Percentiles rank a stretch among this genome's conserved stretches.
These are phyloP conservation scores for Ensete ventricosum DNA, from an alignment of 176 grass and related monocot species.

Conservation along the genomic window DNA sequence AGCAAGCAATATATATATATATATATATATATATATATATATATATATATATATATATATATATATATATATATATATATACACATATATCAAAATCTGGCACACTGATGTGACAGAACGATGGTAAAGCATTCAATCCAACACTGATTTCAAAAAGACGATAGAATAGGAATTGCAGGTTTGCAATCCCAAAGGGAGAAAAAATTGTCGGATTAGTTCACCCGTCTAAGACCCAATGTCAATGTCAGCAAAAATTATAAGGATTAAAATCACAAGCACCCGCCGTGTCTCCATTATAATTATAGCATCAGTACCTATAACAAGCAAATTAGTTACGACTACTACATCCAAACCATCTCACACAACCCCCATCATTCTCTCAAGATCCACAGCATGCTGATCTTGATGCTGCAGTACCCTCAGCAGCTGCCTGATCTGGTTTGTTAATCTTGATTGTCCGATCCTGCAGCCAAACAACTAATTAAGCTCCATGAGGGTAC, in stretches of 20 bases:
- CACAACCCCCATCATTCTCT: neutral
- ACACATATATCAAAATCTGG: too few species aligned
- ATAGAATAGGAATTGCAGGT: constrained; percentile 2
- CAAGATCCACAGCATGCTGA: constrained; percentile 18
- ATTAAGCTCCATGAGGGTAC: neutral
- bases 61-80: too few species aligned
- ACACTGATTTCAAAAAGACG: neutral
- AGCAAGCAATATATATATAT: too few species aligned
- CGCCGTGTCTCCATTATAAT: neutral
- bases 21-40: too few species aligned
- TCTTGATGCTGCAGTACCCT: constrained; percentile 11
- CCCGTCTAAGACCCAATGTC: neutral
- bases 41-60: too few species aligned
- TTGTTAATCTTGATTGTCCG: constrained; percentile 25
- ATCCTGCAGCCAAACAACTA: constrained; percentile 1
- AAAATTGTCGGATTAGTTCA: constrained; percentile 7
- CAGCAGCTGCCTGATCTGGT: constrained; percentile 14
- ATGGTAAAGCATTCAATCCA: neutral
- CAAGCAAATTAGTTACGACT: constrained; percentile 12
- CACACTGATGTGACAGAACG: neutral
- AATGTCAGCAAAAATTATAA: constrained; percentile 4
- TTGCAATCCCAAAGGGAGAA: constrained; percentile 1
- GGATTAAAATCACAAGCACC: constrained; percentile 17
- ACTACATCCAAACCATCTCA: neutral
- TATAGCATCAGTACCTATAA: constrained; percentile 11